phyloP scores from a whole-genome alignment of 2,329 filamentous ascomycete genomes.

The Ustilaginoidea virens region DNA sequence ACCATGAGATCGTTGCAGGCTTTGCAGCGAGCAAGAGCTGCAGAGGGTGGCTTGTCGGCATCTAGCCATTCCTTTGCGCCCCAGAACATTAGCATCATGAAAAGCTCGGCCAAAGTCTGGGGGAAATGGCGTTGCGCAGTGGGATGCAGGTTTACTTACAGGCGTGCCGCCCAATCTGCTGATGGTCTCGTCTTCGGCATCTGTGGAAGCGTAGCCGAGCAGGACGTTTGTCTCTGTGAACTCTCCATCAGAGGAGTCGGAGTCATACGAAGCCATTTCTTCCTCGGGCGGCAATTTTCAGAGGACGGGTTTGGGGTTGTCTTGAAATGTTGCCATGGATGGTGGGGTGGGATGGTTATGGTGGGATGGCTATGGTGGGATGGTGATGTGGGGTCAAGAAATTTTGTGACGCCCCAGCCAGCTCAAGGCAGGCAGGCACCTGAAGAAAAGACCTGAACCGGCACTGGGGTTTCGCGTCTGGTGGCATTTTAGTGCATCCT shows the following conservation, averaged over 20 bases:
- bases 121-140: not conserved
- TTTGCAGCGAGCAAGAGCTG: conserved; percentile 68
- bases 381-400: conserved; percentile 25
- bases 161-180: conserved; percentile 80
- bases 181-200: conserved; percentile 64
- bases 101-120: not conserved
- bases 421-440: no score
- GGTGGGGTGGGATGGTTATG: no score
- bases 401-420: no score
- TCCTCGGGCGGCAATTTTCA: not conserved
- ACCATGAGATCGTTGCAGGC: conserved; percentile 73
- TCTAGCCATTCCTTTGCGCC: conserved; percentile 67
- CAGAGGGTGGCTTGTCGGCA: conserved; percentile 52
- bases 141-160: conserved; percentile 44
- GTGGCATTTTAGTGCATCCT: no score
- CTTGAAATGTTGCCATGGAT: no score
- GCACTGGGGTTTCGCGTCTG: no score
- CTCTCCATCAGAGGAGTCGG: conserved; percentile 60
- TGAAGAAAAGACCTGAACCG: no score
- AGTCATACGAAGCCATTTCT: conserved; percentile 65
- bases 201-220: conserved; percentile 74
- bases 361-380: no score
- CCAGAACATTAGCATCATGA: no score
- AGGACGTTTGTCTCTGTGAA: conserved; percentile 77
- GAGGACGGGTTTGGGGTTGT: no score